Percentiles rank a stretch among this genome's conserved stretches.
Evolutionary conservation across 805 yeast species (phyloP).

Genomic region (Pichia occidentalis): DNA sequence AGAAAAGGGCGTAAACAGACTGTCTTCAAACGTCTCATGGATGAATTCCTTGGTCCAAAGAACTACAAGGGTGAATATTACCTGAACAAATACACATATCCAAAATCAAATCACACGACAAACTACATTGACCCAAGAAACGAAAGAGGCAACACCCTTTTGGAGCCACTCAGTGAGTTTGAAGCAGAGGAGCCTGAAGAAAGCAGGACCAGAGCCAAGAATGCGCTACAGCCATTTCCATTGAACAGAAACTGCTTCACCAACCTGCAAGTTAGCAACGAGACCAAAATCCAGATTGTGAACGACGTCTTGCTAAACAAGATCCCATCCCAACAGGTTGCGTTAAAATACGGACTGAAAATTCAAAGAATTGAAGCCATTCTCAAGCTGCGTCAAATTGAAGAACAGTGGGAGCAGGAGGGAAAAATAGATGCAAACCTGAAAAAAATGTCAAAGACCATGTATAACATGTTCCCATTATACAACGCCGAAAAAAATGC

Average conservation of each 20-base stretch:
- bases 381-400: conserved; percentile 57
- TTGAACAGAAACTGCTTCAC: conserved; percentile 64
- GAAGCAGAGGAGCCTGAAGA: conserved; percentile 18
- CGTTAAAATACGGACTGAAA: conserved; percentile 72
- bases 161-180: conserved; percentile 16
- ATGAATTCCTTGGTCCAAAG: conserved; percentile 74
- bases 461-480: conserved; percentile 81
- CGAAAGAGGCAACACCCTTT: conserved; percentile 35
- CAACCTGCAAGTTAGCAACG: conserved; percentile 50
- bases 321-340: conserved; percentile 61
- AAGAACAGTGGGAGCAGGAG: conserved; percentile 50
- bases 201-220: conserved; percentile 12
- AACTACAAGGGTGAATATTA: conserved; percentile 78
- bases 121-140: conserved; percentile 59
- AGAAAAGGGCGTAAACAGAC: conserved; percentile 37
- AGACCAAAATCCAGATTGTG: conserved; percentile 54
- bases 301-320: conserved; percentile 43
- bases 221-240: conserved; percentile 73
- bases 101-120: conserved; percentile 62
- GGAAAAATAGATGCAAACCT: conserved; percentile 53
- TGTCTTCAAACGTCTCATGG: conserved; percentile 56
- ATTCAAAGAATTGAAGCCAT: conserved; percentile 89
- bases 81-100: conserved; percentile 65
- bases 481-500: conserved; percentile 42
- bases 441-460: conserved; percentile 47